These are phyloP conservation scores for Arbutus unedo DNA, from an alignment of 148 eudicot genomes.

Conservation along the genomic window DNA sequence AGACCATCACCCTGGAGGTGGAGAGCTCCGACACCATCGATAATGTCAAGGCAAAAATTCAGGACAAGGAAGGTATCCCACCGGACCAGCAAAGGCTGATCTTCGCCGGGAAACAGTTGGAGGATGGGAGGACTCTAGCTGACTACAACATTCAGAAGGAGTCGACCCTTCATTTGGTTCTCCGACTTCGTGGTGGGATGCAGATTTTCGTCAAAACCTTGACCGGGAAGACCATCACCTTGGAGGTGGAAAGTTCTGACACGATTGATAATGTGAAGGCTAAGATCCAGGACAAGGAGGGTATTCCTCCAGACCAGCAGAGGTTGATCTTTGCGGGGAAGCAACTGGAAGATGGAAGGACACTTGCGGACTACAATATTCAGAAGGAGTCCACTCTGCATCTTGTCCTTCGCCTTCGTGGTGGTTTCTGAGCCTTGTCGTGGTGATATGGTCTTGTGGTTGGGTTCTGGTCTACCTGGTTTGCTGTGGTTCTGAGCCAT, in stretches of 20 bases:
- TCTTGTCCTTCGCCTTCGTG: neutral
- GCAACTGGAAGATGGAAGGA: neutral
- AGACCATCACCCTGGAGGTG: neutral
- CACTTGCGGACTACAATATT: neutral
- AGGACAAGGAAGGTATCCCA: neutral
- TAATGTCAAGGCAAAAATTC: neutral
- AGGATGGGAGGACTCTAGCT: neutral
- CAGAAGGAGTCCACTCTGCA: neutral
- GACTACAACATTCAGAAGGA: neutral
- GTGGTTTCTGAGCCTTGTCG: too few relatives aligned
- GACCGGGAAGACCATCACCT: constrained; percentile 9
- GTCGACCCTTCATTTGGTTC: constrained; percentile 7
- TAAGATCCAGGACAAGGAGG: neutral
- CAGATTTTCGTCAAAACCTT: neutral
- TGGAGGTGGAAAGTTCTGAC: constrained; percentile 3
- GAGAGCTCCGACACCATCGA: neutral
- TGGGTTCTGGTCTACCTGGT: too few relatives aligned
- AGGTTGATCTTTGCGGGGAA: constrained; percentile 1
- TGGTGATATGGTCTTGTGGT: too few relatives aligned
- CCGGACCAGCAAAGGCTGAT: constrained; percentile 8
- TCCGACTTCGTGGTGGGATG: neutral
- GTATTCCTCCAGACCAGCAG: neutral
- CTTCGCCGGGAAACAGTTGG: neutral
- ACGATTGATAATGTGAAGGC: neutral
- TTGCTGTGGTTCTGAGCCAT: too few relatives aligned